Evolutionary conservation across 2,329 filamentous ascomycete species (phyloP).

Genomic region (Arthroderma uncinatum): DNA sequence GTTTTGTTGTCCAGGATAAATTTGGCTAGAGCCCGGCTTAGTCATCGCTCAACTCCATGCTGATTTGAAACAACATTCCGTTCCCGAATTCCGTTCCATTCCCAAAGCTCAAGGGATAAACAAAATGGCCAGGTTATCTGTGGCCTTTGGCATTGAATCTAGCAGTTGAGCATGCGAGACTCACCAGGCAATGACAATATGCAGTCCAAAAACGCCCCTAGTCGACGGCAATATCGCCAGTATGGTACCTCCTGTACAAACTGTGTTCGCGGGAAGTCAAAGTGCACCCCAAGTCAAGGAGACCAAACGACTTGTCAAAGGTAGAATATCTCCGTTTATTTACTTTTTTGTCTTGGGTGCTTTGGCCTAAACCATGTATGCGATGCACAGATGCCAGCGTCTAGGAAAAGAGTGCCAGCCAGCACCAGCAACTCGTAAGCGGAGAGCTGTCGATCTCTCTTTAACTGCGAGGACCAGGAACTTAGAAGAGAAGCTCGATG

Average conservation of each 20-base stretch:
- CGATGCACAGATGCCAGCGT: slow-evolving; percentile 29
- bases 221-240: background rate
- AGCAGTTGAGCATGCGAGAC: no score
- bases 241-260: slow-evolving; percentile 20
- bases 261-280: slow-evolving; percentile 20
- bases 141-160: no score
- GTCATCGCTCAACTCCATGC: background rate
- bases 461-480: slow-evolving; percentile 16
- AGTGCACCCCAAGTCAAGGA: slow-evolving; percentile 14
- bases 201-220: no score
- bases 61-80: no score
- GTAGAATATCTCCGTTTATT: slow-evolving; percentile 5
- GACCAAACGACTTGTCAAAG: slow-evolving; percentile 12
- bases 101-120: no score
- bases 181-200: no score
- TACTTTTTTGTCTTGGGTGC: background rate
- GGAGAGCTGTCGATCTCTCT: slow-evolving; percentile 9
- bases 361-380: background rate
- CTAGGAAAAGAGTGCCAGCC: slow-evolving; percentile 34
- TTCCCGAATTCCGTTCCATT: no score
- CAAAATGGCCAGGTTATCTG: no score
- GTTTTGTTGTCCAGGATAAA: no score
- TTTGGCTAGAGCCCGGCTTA: background rate
- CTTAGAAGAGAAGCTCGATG: slow-evolving; percentile 22
- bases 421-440: slow-evolving; percentile 26